Percentiles rank a stretch among this genome's conserved stretches.
These are phyloP conservation scores for Phytophthora podocarpi DNA, from an alignment of 352 stramenopile species.

Conservation along the genomic window DNA sequence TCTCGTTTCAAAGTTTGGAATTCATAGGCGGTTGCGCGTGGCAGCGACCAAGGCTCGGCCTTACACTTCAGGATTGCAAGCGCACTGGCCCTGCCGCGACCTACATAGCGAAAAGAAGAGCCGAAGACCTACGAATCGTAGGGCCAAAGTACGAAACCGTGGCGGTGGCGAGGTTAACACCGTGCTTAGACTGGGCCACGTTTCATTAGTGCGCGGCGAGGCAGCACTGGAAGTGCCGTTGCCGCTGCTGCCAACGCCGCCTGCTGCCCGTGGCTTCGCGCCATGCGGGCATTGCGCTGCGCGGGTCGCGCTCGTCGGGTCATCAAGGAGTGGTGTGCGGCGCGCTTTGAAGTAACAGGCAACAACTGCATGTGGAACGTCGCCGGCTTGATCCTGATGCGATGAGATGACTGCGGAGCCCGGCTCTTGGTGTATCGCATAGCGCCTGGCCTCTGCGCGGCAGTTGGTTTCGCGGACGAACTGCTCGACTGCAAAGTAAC, in stretches of 20 bases:
- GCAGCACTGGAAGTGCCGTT: neutral
- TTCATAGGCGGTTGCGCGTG: slow-evolving; percentile 22
- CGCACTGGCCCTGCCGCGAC: neutral
- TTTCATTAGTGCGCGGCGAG: slow-evolving; percentile 25
- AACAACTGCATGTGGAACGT: slow-evolving; percentile 9
- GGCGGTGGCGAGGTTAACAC: slow-evolving; percentile 15
- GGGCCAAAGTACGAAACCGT: slow-evolving; percentile 7
- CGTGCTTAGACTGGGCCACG: slow-evolving; percentile 9
- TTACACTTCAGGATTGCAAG: slow-evolving; percentile 39
- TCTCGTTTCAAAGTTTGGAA: slow-evolving; percentile 19
- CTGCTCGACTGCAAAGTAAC: slow-evolving; percentile 23
- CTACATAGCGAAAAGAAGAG: slow-evolving; percentile 24
- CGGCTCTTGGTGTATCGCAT: slow-evolving; percentile 38
- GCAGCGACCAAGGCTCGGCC: slow-evolving; percentile 8
- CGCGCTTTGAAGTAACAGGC: slow-evolving; percentile 9
- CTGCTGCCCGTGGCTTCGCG: slow-evolving; percentile 3
- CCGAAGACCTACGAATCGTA: neutral
- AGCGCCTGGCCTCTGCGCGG: slow-evolving; percentile 5
- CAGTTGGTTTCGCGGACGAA: slow-evolving; percentile 33
- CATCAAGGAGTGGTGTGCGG: slow-evolving; percentile 18
- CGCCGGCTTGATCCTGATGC: slow-evolving; percentile 4
- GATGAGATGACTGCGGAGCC: slow-evolving; percentile 23
- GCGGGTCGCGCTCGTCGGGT: neutral
- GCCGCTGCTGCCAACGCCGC: neutral
- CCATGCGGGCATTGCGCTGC: neutral